Conservation (phyloP, 768 basidiomycete genomes). For the Psilocybe tampanensis region DNA sequence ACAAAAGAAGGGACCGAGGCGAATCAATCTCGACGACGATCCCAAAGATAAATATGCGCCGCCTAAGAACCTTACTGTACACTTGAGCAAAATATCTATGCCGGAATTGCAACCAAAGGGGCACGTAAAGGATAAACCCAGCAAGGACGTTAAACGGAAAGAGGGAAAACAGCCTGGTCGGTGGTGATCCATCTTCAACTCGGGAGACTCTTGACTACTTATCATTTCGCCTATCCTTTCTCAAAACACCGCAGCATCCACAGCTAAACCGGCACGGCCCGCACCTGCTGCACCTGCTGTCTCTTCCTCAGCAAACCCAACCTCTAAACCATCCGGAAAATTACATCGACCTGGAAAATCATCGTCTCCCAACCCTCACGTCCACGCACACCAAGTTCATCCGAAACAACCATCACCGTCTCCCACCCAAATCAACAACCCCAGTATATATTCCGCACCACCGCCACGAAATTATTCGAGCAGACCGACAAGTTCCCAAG, state of each 20-base stretch:
- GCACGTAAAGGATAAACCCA: constrained; percentile 24
- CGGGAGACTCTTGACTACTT: constrained; percentile 11
- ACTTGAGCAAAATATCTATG: constrained; percentile 87
- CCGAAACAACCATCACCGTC: constrained; percentile 42
- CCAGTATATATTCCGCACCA: constrained; percentile 38
- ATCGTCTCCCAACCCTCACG: constrained; percentile 21
- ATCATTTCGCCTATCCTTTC: constrained; percentile 1
- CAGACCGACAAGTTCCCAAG: constrained; percentile 15
- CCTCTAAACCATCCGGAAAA: constrained; percentile 14
- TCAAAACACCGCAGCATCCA: constrained; percentile 6
- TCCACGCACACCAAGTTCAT: constrained; percentile 34
- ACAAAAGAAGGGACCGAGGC: constrained; percentile 54
- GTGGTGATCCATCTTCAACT: constrained; percentile 23
- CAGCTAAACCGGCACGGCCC: constrained; percentile 13
- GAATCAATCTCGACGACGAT: constrained; percentile 72
- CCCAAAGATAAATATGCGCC: constrained; percentile 62
- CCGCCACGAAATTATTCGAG: constrained; percentile 24
- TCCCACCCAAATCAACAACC: constrained; percentile 44
- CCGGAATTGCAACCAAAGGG: constrained; percentile 73
- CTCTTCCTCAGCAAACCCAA: constrained; percentile 4
- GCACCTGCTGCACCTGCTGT: constrained; percentile 10
- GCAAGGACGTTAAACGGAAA: constrained; percentile 39
- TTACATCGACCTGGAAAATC: constrained; percentile 20
- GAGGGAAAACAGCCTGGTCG: constrained; percentile 47
- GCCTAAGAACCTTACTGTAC: constrained; percentile 67